Evolutionary conservation across 1,284 basidiomycete species (phyloP).

Genomic region (Ceratobasidium sp.): DNA sequence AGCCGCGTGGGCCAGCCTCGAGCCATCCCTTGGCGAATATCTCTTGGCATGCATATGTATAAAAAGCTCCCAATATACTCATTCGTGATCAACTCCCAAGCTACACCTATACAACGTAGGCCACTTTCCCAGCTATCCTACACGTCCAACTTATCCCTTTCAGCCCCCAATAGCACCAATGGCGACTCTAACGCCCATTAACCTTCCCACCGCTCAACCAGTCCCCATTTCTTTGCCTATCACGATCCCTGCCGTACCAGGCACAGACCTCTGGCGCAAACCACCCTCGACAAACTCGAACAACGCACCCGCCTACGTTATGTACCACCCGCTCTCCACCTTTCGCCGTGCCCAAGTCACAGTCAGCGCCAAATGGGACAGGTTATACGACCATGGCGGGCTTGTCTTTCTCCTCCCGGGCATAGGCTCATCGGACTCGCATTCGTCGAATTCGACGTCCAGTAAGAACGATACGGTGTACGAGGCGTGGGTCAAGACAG

Average conservation of each 20-base stretch:
- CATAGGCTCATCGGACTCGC: not conserved
- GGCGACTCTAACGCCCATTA: no score
- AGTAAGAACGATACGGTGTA: not conserved
- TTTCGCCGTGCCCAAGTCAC: constrained; percentile 51
- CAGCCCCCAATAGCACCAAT: no score
- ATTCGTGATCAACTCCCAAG: no score
- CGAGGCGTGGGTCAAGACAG: constrained; percentile 51
- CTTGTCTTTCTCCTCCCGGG: constrained; percentile 47
- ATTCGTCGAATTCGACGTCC: no score
- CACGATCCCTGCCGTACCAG: constrained; percentile 41
- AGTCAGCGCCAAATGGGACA: constrained; percentile 50
- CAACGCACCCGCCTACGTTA: constrained; percentile 48
- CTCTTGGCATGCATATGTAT: no score
- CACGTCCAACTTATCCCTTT: no score
- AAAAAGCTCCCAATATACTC: no score
- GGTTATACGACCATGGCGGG: constrained; percentile 52
- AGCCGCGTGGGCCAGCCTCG: no score
- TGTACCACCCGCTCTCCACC: constrained; percentile 23
- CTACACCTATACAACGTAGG: no score
- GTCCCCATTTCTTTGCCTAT: not conserved
- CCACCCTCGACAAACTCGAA: constrained; percentile 37
- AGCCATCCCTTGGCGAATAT: no score
- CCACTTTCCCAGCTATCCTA: no score
- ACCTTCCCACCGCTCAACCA: no score
- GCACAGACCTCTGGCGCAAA: constrained; percentile 50